Conservation (phyloP, 2,329 filamentous ascomycete genomes). For the Verticillium tricorpus region DNA sequence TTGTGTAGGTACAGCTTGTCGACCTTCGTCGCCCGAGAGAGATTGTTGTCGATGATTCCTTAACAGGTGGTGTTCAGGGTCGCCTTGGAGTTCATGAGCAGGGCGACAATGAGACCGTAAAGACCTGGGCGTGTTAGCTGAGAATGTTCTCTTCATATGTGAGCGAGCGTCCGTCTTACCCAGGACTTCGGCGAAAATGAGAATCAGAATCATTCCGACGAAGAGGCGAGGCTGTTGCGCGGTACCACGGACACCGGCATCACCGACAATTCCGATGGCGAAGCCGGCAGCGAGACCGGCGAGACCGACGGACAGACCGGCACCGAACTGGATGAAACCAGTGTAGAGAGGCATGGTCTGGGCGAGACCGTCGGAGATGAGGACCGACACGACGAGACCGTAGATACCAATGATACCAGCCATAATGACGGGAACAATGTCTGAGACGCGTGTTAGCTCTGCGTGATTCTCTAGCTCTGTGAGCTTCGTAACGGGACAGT, state of each 20-base stretch:
- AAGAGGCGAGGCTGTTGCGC: conserved; percentile 82
- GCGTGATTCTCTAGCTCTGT: background rate
- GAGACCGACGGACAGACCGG: conserved; percentile 76
- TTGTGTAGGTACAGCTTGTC: conserved; percentile 31
- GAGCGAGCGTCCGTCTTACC: conserved; percentile 52
- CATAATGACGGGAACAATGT: conserved; percentile 99
- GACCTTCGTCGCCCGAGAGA: conserved; percentile 19
- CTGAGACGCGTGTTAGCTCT: conserved; percentile 41
- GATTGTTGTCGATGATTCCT: conserved; percentile 15
- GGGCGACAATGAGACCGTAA: conserved; percentile 96
- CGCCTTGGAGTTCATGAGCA: conserved; percentile 98
- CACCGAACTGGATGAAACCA: conserved; percentile 81
- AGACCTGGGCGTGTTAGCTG: conserved; percentile 61
- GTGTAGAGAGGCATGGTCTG: conserved; percentile 73
- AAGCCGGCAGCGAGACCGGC: conserved; percentile 81
- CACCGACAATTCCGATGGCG: conserved; percentile 83
- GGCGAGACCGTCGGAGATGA: conserved; percentile 75
- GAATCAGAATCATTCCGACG: conserved; percentile 97
- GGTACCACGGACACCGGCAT: conserved; percentile 82
- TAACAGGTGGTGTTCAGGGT: conserved; percentile 60
- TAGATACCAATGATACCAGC: conserved; percentile 99
- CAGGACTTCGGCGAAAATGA: conserved; percentile 99
- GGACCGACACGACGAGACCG: conserved; percentile 72
- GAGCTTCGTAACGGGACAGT: background rate
- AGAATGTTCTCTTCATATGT: background rate